Conservation (phyloP, 192 early-diverging fungal species). For the Gamsiella multidivaricata region DNA sequence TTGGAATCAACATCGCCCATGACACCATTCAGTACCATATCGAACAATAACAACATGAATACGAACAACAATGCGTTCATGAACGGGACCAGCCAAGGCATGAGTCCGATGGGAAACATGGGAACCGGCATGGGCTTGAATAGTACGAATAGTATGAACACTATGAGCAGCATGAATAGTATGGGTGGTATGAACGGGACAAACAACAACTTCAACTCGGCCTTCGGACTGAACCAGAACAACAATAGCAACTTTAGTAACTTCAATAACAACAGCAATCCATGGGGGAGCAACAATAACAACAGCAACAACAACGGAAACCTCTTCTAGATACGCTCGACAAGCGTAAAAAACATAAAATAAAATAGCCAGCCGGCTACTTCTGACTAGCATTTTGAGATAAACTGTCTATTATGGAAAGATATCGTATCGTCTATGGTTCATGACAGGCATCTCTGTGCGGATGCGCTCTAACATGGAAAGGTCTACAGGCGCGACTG, state of each 20-base stretch:
- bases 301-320: too few relatives aligned
- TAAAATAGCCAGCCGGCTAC: too few relatives aligned
- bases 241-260: conserved; percentile 24
- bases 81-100: conserved; percentile 14
- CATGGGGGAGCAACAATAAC: conserved; percentile 14
- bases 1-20: conserved; percentile 14
- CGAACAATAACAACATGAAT: conserved; percentile 8
- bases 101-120: conserved; percentile 6
- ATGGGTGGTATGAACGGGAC: conserved; percentile 11
- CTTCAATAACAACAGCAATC: conserved; percentile 34
- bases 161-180: conserved; percentile 4
- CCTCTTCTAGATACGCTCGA: conserved; percentile 14
- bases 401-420: conserved; percentile 34
- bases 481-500: conserved; percentile 74
- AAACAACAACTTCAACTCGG: conserved; percentile 26
- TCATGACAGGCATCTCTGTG: conserved; percentile 78
- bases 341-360: too few relatives aligned
- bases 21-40: conserved; percentile 11
- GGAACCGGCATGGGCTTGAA: conserved; percentile 7
- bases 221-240: conserved; percentile 35
- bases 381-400: too few relatives aligned
- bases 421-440: conserved; percentile 74
- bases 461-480: conserved; percentile 68
- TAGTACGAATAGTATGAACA: conserved; percentile 12
- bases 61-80: conserved; percentile 15